phyloP scores from a whole-genome alignment of 2,329 filamentous ascomycete species.

The Stenocarpella maydis region DNA sequence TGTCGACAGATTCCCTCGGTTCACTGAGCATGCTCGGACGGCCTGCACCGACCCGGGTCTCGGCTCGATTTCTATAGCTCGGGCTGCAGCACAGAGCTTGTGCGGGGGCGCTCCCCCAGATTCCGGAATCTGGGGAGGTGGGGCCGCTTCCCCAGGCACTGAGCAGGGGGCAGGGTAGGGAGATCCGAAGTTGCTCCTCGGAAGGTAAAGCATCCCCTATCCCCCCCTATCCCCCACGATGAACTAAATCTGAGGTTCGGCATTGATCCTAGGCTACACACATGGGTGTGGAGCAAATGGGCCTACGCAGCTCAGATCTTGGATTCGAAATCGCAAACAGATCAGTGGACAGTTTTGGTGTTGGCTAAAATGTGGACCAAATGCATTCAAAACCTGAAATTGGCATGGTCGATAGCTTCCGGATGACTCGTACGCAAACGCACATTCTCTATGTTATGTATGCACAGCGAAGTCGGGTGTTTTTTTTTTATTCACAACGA shows the following conservation, averaged over 20 bases:
- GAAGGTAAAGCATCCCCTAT: not conserved
- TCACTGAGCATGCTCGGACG: not conserved
- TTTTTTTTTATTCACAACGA: not conserved
- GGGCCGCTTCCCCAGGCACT: not conserved
- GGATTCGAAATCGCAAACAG: not conserved
- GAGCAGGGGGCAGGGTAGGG: not conserved
- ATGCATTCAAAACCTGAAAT: not conserved
- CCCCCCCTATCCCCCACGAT: not conserved
- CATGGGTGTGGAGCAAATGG: not conserved
- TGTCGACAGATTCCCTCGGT: slow-evolving; percentile 21
- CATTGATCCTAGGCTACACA: not conserved
- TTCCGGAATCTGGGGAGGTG: slow-evolving; percentile 21
- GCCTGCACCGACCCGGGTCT: slow-evolving; percentile 15
- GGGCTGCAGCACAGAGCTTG: not conserved
- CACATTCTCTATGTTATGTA: not conserved
- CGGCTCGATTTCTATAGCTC: slow-evolving; percentile 23
- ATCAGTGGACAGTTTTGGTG: not conserved
- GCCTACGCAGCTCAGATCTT: not conserved
- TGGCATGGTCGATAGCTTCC: not conserved
- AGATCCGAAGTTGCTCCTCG: slow-evolving; percentile 15
- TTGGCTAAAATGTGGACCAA: not conserved
- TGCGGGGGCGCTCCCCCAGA: slow-evolving; percentile 7
- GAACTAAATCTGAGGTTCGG: not conserved
- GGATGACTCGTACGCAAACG: not conserved
- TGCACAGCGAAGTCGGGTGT: too few species aligned